Evolutionary conservation across 768 basidiomycete genomes (phyloP), one percentile per base, ranked within the genome.

Genomic region (Trametes maxima): DNA sequence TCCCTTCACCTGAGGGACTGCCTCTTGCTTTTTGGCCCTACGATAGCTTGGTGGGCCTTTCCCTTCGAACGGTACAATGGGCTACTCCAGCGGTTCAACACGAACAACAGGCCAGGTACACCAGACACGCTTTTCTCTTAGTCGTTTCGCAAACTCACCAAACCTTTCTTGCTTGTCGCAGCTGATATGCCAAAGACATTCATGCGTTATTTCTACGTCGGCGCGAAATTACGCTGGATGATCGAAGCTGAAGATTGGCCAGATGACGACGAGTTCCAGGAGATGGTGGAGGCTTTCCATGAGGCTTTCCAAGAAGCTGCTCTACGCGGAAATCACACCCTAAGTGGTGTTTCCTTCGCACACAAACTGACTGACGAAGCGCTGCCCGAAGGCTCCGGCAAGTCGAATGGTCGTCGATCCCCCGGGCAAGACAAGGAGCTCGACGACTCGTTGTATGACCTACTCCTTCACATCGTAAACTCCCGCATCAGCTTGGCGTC

Each of bases 31-130:
- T 76, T 72, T 52, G 76, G 77, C 0, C 76, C 76, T 0, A 43
- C 53, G 0, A 72, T 73, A 49, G 59, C 35, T 5, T 65, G 64
- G 64, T 53, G 71, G 60, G 63, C 67, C 6, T 67, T 67, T 33
- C 67, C 69, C 12, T 77, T 73, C 43, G 70, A 78, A 51, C 64
- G 70, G 17, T 71, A 70, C 39, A 76, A 74, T 48, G 54, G 62
- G 17, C 51, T 67, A 4, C 53, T 75, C 5, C 72, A 72, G 43
- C 44, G 59, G 2, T 36, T 67, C 14, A 67, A 70, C 19, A 71
- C 68, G 3, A 74, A 76, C 54, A 44, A 51, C 2, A 67, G 63
- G 24, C 11, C 45, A 24, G 16, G 52, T 42, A 25, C 7, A n/a
- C n/a, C n/a, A n/a, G n/a, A 52, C 19, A 14, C 24, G 16, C 35